phyloP scores from a whole-genome alignment of 2,329 filamentous ascomycete genomes.

The Curvularia eragrostidis region DNA sequence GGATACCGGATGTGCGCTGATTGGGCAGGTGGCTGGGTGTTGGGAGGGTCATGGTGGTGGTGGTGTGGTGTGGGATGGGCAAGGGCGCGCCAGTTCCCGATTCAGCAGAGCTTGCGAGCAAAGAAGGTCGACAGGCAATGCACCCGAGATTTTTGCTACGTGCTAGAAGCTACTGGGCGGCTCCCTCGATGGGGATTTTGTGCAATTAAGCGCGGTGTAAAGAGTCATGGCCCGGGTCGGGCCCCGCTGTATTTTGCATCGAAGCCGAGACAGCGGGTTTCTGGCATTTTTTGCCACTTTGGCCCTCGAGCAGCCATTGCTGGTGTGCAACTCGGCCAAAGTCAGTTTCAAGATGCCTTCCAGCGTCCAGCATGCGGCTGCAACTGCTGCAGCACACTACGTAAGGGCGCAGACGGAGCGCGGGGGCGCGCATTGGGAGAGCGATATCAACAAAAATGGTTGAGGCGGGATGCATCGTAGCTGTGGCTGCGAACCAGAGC shows the following conservation, averaged over 20 bases:
- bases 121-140: background rate
- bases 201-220: background rate
- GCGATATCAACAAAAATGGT: constrained; percentile 24
- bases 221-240: background rate
- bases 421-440: constrained; percentile 13
- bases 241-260: constrained; percentile 1
- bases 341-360: background rate
- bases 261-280: constrained; percentile 2
- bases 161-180: background rate
- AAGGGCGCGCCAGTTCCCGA: constrained; percentile 20
- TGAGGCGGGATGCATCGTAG: background rate
- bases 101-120: constrained; percentile 24
- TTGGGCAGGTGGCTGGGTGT: background rate
- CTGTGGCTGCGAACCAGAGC: constrained; percentile 13
- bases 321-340: background rate
- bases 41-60: background rate
- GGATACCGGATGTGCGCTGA: background rate
- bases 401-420: constrained; percentile 20
- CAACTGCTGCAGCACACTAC: constrained; percentile 6
- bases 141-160: background rate
- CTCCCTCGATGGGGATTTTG: background rate
- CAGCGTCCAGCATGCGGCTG: background rate
- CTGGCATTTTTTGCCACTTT: constrained; percentile 10
- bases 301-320: background rate
- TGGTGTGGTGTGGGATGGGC: background rate